These are phyloP conservation scores for Vitellaria paradoxa DNA, from an alignment of 179 eudicot species.

Conservation along the genomic window DNA sequence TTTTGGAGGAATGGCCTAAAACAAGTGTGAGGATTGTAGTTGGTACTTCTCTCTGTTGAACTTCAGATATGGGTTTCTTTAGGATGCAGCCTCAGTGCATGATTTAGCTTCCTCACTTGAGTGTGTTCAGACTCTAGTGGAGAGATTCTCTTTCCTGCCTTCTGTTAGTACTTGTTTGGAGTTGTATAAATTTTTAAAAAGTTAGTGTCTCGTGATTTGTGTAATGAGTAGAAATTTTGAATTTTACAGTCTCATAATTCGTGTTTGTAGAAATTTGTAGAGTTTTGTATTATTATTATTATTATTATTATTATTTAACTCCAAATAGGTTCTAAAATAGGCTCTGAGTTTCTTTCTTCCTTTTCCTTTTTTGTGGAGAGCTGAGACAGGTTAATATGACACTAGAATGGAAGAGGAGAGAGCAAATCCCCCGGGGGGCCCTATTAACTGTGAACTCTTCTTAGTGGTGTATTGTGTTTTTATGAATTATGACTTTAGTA, in stretches of 20 bases:
- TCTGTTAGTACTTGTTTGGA: neutral
- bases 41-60: neutral
- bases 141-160: neutral
- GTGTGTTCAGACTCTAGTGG: neutral
- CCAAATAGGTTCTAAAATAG: too few species aligned
- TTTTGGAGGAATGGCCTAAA: slow-evolving; percentile 10
- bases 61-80: too few species aligned
- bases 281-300: too few species aligned
- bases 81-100: too few species aligned
- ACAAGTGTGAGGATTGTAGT: slow-evolving; percentile 12
- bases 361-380: neutral
- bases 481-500: slow-evolving; percentile 1
- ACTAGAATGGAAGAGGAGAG: neutral
- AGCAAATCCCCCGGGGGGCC: neutral
- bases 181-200: neutral
- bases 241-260: too few species aligned
- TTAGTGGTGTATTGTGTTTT: slow-evolving; percentile 9
- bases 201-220: too few species aligned
- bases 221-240: too few species aligned
- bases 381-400: slow-evolving; percentile 5
- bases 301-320: too few species aligned
- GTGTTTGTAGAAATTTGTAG: too few species aligned
- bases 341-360: too few species aligned
- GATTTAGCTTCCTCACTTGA: neutral
- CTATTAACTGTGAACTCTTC: slow-evolving; percentile 12